Evolutionary conservation across 1,284 basidiomycete species (phyloP), one percentile per base, ranked within the genome.

Genomic region (Trametes pubescens): DNA sequence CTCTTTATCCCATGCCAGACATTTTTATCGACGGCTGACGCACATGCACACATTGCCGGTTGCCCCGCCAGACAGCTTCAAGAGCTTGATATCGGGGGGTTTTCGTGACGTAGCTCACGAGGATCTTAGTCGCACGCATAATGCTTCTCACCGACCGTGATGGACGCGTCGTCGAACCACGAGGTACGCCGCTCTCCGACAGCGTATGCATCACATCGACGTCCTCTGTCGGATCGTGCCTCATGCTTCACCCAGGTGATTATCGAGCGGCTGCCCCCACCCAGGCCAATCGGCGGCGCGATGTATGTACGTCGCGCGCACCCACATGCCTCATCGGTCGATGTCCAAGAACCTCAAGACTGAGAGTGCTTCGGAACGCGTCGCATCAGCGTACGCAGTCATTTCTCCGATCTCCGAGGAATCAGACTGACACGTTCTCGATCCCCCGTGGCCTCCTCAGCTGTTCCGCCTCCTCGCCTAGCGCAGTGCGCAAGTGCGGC

Each of bases 401-500:
- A 38, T 54, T 54, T 54, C 52, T 54, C 52, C 52, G 52, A n/a
- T 18, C 32, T 7, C 49, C 49, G 32, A 51, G 24, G 24, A 48
- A 26, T 16, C 47, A 51, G 49, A 16, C 29, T 21, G 11, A 34
- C 47, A 11, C 47, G 14, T n/a, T 6, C 18, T n/a, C 11, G 29
- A 18, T n/a, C 49, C 49, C 52, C 52, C 52, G 52, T 40, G 52
- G 37, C 37, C 38, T 22, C 9, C 37, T 54, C 52, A 54, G 52
- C 22, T 54, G 52, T 22, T 37, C 52, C 24, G 16, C 38, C 22
- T 24, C 26, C 10, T 22, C 43, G 52, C 26, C 37, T 29, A 22
- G 16, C 26, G 14, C 22, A 4, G 6, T 6, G 11, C 8, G 22
- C 18, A 44, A 18, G 38, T 43, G 44, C 60, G 60, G 53, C 60